These are phyloP conservation scores for Carex cristatella DNA, from an alignment of 176 grass and related monocot species.

Conservation along the genomic window DNA sequence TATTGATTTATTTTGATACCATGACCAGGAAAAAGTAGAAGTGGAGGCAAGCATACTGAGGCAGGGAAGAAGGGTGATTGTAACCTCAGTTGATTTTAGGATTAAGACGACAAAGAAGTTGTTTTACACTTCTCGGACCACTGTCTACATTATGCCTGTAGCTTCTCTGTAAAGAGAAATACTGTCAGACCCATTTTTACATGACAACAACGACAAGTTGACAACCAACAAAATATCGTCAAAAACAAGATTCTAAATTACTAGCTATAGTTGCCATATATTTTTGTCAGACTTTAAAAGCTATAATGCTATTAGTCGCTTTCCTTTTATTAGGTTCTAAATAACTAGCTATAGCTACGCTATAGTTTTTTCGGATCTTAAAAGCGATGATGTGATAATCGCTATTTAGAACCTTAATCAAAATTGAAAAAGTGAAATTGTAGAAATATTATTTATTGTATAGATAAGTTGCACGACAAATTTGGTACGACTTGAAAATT, in stretches of 20 bases:
- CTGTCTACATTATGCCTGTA: constrained; percentile 34
- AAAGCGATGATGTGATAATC: too few relatives aligned
- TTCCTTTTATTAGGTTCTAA: too few relatives aligned
- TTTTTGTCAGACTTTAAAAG: too few relatives aligned
- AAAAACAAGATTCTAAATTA: too few relatives aligned
- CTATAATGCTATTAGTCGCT: too few relatives aligned
- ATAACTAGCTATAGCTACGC: too few relatives aligned
- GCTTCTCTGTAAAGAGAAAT: constrained; percentile 29
- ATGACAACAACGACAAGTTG: neutral
- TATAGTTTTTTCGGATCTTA: too few relatives aligned
- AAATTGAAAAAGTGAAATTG: neutral
- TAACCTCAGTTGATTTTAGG: constrained; percentile 31
- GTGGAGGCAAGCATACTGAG: constrained; percentile 32
- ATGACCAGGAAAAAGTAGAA: constrained; percentile 29
- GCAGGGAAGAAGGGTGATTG: constrained; percentile 43
- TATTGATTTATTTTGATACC: neutral
- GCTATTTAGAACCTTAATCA: too few relatives aligned
- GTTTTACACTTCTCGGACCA: constrained; percentile 26
- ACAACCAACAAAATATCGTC: neutral
- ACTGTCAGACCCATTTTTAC: neutral
- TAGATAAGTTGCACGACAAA: neutral
- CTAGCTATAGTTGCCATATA: too few relatives aligned
- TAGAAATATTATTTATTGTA: neutral
- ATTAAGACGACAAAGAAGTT: constrained; percentile 23
- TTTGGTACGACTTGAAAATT: neutral